Evolutionary conservation across 208 protist species (phyloP).

Genomic region (Leishmania martiniquensis): DNA sequence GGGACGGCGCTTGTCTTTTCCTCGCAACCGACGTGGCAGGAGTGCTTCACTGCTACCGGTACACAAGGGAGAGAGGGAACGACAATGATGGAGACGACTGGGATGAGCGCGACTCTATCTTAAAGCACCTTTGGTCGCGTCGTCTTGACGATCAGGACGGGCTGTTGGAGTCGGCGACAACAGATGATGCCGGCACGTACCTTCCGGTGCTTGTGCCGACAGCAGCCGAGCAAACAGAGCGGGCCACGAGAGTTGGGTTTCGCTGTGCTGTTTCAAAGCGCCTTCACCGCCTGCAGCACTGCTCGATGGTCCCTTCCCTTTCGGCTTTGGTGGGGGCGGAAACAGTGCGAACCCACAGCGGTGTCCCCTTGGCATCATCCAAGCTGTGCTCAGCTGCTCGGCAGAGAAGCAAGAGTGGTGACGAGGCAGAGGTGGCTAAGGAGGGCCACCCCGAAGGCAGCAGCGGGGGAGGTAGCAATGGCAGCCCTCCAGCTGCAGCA

Average conservation of each 20-base stretch:
- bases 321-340: background rate
- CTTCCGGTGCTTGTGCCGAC: background rate
- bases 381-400: background rate
- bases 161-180: background rate
- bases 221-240: background rate
- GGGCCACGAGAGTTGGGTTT: constrained; percentile 5
- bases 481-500: background rate
- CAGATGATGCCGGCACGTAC: background rate
- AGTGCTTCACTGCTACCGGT: constrained; percentile 27
- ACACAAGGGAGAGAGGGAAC: constrained; percentile 2
- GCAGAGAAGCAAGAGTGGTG: background rate
- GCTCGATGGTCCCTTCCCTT: background rate
- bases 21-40: constrained; percentile 23
- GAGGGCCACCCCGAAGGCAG: background rate
- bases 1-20: constrained; percentile 1
- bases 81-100: background rate
- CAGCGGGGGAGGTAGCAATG: background rate
- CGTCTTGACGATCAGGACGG: background rate
- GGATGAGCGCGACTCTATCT: background rate
- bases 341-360: background rate
- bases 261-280: constrained; percentile 24
- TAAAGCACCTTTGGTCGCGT: constrained; percentile 18
- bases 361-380: background rate
- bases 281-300: background rate
- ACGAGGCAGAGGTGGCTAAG: no score